Percentiles rank a stretch among this genome's conserved stretches.
phyloP scores from a whole-genome alignment of 1,139 yeast species.

The Yamadazyma spencermartinsiae region DNA sequence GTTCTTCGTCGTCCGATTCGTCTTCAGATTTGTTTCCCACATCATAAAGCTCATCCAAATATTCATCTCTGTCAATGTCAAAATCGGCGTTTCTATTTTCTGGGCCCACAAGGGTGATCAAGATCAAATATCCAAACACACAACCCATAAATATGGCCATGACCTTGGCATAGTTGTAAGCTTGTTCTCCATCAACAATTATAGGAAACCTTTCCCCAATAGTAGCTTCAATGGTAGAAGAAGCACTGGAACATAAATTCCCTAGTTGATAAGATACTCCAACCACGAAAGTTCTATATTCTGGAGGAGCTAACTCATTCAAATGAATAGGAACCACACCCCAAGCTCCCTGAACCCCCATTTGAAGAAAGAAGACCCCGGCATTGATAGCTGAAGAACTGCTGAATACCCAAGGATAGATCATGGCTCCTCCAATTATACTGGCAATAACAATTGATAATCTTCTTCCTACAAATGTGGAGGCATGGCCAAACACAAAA shows the following conservation, averaged over 20 bases:
- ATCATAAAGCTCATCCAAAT: slow-evolving; percentile 15
- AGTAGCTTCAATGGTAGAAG: slow-evolving; percentile 78
- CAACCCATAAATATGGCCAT: slow-evolving; percentile 86
- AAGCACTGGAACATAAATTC: slow-evolving; percentile 79
- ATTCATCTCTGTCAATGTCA: slow-evolving; percentile 26
- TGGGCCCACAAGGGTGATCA: slow-evolving; percentile 69
- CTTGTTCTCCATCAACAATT: slow-evolving; percentile 13
- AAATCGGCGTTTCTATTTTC: slow-evolving; percentile 56
- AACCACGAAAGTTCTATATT: slow-evolving; percentile 68
- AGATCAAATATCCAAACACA: slow-evolving; percentile 62
- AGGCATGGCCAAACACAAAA: slow-evolving; percentile 33
- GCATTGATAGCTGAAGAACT: slow-evolving; percentile 61
- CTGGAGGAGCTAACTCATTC: slow-evolving; percentile 75
- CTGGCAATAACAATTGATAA: slow-evolving; percentile 52
- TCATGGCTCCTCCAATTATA: slow-evolving; percentile 63
- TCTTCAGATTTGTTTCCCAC: slow-evolving; percentile 13
- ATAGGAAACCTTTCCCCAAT: slow-evolving; percentile 68
- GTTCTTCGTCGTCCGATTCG: slow-evolving; percentile 13
- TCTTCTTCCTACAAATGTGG: slow-evolving; percentile 39
- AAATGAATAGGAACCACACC: slow-evolving; percentile 81
- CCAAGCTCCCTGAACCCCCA: slow-evolving; percentile 87
- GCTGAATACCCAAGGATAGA: slow-evolving; percentile 74
- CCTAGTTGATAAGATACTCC: slow-evolving; percentile 84
- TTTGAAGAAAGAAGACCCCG: slow-evolving; percentile 76
- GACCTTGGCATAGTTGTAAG: slow-evolving; percentile 45